These are phyloP conservation scores for Apiotrichum akiyoshidainum DNA, from an alignment of 1,284 basidiomycete species.

Conservation along the genomic window DNA sequence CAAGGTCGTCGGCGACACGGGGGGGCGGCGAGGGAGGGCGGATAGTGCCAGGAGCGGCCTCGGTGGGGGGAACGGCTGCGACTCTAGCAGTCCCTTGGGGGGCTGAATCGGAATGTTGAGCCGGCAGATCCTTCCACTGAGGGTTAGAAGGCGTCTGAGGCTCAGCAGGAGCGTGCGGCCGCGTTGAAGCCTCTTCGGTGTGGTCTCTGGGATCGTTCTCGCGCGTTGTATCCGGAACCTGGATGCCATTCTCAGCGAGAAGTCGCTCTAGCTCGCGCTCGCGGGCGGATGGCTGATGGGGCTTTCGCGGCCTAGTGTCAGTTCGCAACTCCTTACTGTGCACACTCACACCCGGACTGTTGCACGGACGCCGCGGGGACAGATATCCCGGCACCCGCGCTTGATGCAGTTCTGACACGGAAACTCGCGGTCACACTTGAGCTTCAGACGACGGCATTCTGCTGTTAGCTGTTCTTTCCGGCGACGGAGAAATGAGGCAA, in stretches of 20 bases:
- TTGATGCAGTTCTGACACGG: conserved; percentile 36
- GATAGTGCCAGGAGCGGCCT: neutral
- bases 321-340: neutral
- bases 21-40: neutral
- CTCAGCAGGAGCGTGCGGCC: no score
- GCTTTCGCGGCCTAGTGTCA: conserved; percentile 2
- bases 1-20: neutral
- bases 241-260: conserved; percentile 21
- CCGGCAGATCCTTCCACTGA: no score
- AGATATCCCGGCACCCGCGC: conserved; percentile 29
- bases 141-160: no score
- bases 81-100: no score
- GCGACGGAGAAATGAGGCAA: neutral
- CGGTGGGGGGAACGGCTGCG: no score
- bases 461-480: neutral
- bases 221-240: conserved; percentile 1
- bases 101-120: no score
- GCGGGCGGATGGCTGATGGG: neutral
- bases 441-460: conserved; percentile 30
- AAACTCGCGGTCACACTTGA: conserved; percentile 30
- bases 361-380: conserved; percentile 30
- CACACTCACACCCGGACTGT: conserved; percentile 23
- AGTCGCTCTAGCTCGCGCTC: conserved; percentile 23
- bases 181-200: neutral
- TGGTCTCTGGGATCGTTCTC: neutral